A percentile compares a stretch with the other conserved stretches of the same genome.
phyloP scores from a whole-genome alignment of 129 eudicot species.

The Flaveria trinervia region DNA sequence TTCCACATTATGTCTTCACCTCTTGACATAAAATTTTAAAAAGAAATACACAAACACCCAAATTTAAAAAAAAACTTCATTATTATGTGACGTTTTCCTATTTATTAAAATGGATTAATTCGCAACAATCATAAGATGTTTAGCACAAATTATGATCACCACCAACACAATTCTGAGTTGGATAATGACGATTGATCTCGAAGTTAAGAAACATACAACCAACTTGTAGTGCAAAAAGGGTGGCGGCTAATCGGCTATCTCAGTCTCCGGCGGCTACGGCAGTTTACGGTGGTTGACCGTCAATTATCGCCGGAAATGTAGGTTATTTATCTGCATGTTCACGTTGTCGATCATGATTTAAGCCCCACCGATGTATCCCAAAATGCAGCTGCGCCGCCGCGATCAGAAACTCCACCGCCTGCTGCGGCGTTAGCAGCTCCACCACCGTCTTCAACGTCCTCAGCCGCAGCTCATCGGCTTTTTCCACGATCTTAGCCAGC shows the following conservation, averaged over 20 bases:
- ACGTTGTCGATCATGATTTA: conserved; percentile 61
- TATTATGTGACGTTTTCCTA: no score
- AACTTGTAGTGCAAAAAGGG: conserved; percentile 14
- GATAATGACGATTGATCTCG: background rate
- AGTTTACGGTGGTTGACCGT: background rate
- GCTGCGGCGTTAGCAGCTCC: conserved; percentile 75
- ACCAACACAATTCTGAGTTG: background rate
- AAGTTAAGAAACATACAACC: conserved; percentile 21
- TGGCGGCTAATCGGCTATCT: background rate
- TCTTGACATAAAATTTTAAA: no score
- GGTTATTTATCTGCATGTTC: conserved; percentile 30
- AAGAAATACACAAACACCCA: no score
- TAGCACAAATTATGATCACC: background rate
- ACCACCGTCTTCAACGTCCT: conserved; percentile 60
- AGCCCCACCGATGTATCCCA: conserved; percentile 68
- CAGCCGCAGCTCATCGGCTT: conserved; percentile 67
- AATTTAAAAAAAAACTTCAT: no score
- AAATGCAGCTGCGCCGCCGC: conserved; percentile 74
- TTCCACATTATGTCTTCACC: no score
- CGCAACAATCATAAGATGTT: background rate
- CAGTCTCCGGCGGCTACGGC: background rate
- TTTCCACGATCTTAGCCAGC: conserved; percentile 52
- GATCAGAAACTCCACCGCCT: conserved; percentile 71
- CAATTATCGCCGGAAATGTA: background rate
- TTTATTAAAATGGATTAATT: background rate